Conservation (phyloP, 495 filamentous ascomycete genomes). For the Choiromyces venosus region DNA sequence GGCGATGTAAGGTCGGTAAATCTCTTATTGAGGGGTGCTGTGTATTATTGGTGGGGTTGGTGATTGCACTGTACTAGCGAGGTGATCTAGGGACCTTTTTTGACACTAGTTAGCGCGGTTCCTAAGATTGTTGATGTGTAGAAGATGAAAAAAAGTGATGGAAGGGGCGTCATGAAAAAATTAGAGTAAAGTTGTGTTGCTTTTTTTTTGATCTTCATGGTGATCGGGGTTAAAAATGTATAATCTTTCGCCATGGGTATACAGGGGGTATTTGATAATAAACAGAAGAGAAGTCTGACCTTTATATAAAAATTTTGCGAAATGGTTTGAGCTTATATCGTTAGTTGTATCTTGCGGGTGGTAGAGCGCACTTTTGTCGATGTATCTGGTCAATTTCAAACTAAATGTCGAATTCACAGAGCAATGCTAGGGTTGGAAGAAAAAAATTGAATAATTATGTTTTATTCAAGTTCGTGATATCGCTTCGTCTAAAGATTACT, state of each 20-base stretch:
- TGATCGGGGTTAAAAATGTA: slow-evolving; percentile 58
- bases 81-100: not conserved
- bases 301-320: not conserved
- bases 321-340: not conserved
- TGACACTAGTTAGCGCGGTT: not conserved
- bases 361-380: not conserved
- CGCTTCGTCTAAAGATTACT: slow-evolving; percentile 40
- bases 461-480: slow-evolving; percentile 43
- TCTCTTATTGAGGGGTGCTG: not conserved
- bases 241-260: slow-evolving; percentile 46
- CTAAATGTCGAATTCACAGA: not conserved
- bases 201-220: slow-evolving; percentile 50
- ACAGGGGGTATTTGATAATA: not conserved
- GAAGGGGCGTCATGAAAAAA: slow-evolving; percentile 56
- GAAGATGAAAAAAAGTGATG: not conserved
- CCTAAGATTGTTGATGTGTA: not conserved
- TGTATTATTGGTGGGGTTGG: not conserved
- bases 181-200: slow-evolving; percentile 54
- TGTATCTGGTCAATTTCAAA: not conserved
- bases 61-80: not conserved
- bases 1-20: not conserved
- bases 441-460: slow-evolving; percentile 39
- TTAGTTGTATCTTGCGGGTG: not conserved
- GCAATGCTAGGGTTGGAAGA: not conserved
- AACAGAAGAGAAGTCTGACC: slow-evolving; percentile 18